These are phyloP conservation scores for Coprinellus aureogranulatus DNA, from an alignment of 768 basidiomycete genomes.

Conservation along the genomic window DNA sequence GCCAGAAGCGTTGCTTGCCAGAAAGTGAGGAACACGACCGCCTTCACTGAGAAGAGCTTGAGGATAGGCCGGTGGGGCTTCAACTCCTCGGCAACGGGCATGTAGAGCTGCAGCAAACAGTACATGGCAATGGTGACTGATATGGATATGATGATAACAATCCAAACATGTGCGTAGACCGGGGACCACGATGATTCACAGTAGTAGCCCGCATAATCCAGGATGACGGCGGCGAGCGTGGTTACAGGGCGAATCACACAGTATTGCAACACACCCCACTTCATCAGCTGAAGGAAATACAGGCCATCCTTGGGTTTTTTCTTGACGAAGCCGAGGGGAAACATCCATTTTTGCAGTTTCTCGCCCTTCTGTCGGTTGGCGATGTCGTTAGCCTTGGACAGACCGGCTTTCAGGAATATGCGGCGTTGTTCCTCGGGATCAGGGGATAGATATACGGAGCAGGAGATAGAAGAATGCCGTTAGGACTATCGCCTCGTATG, in stretches of 20 bases:
- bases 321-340: constrained; percentile 61
- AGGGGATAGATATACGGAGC: constrained; percentile 64
- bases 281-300: constrained; percentile 71
- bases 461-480: constrained; percentile 79
- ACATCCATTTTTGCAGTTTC: constrained; percentile 59
- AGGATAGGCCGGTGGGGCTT: constrained; percentile 58
- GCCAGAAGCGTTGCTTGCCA: constrained; percentile 70
- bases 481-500: constrained; percentile 74
- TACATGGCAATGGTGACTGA: constrained; percentile 81
- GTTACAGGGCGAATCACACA: constrained; percentile 64
- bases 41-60: constrained; percentile 71
- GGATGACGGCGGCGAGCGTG: constrained; percentile 58
- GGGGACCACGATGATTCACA: constrained; percentile 71
- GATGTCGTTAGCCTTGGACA: constrained; percentile 56
- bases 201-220: constrained; percentile 65
- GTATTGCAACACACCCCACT: constrained; percentile 75
- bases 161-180: constrained; percentile 68
- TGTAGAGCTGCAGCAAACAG: constrained; percentile 69
- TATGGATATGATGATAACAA: constrained; percentile 57
- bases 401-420: constrained; percentile 54
- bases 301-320: constrained; percentile 68
- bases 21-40: constrained; percentile 74
- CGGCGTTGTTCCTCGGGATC: constrained; percentile 59
- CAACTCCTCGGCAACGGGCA: constrained; percentile 54
- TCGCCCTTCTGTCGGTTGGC: constrained; percentile 42